Base-by-base conservation (phyloP, 805 yeast genomes). In the Komagataella pastoris region DNA sequence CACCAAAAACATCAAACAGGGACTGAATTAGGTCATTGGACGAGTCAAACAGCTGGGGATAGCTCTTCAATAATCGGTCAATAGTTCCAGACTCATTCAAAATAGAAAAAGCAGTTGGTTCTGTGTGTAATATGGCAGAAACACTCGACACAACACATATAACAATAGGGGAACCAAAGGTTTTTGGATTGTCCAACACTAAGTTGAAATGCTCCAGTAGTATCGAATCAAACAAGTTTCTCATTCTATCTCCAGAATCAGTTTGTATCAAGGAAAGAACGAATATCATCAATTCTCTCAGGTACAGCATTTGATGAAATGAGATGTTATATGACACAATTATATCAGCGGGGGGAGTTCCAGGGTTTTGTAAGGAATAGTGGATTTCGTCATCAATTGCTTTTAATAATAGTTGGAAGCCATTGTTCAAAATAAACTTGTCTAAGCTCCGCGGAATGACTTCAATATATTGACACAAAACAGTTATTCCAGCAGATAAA, bases 211-310 rank as follows among this genome's bases (percentile, higher is more conserved):
- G 74, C 24, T 66, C 60, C 17, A 90, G 65, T n/a, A 91, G 67
- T 0, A 89, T 81, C 0, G 97, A 86, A 59, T 91, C 98, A 59
- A 88, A 86, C 45, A 91, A 65, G 55, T 88, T 88, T 63, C 96
- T 77, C 59, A 88, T 77, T 53, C 93, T 73, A 61, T 89, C 97
- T 46, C 95, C 93, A 3, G 84, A 77, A 50, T 87, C 88, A n/a
- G 81, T 74, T 52, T 78, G 79, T 46, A 90, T 72, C 48, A 89
- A 65, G 55, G 80, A 76, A 19, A 79, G 65, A 0, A 83, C 80
- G 23, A 89, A 73, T 54, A 80, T 85, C 57, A 88, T 65, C 49
- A 85, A 62, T 46, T 81, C 74, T 54, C 78, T 70, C n/a, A 82
- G 66, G 54, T 76, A 71, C 46, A 79, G 74, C 7, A 81, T 77